These are phyloP conservation scores for Plasmodium ovale DNA, from an alignment of 169 alveolate species.

Conservation along the genomic window DNA sequence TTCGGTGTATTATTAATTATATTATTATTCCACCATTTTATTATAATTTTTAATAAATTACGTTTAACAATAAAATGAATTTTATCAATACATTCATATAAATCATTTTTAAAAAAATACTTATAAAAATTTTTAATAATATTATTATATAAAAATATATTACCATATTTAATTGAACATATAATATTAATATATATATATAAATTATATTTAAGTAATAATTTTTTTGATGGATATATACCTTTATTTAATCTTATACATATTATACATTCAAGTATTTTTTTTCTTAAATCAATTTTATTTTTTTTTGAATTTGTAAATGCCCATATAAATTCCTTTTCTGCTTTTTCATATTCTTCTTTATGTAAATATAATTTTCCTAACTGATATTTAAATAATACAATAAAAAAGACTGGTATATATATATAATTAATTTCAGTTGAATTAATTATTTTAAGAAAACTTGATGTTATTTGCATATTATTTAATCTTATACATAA, in stretches of 20 bases:
- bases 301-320: constrained; percentile 68
- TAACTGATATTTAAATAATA: constrained; percentile 76
- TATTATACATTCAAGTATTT: constrained; percentile 12
- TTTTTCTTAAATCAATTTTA: constrained; percentile 41
- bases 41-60: constrained; percentile 28
- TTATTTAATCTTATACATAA: constrained; percentile 80
- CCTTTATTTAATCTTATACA: constrained; percentile 59
- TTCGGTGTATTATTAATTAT: constrained; percentile 24
- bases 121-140: constrained; percentile 12
- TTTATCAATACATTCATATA: constrained; percentile 58
- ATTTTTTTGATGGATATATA: constrained; percentile 33
- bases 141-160: constrained; percentile 48
- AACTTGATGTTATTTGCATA: constrained; percentile 82
- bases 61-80: constrained; percentile 58
- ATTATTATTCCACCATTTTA: constrained; percentile 67
- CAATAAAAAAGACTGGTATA: constrained; percentile 77
- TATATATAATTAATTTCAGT: constrained; percentile 70
- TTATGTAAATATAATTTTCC: constrained; percentile 81
- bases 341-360: constrained; percentile 77
- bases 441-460: constrained; percentile 77
- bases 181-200: constrained; percentile 36
- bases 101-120: constrained; percentile 24
- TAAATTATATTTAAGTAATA: constrained; percentile 26
- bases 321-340: constrained; percentile 80
- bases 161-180: constrained; percentile 33